phyloP scores from a whole-genome alignment of 1,284 basidiomycete genomes.

The Boletellus deceptivus region DNA sequence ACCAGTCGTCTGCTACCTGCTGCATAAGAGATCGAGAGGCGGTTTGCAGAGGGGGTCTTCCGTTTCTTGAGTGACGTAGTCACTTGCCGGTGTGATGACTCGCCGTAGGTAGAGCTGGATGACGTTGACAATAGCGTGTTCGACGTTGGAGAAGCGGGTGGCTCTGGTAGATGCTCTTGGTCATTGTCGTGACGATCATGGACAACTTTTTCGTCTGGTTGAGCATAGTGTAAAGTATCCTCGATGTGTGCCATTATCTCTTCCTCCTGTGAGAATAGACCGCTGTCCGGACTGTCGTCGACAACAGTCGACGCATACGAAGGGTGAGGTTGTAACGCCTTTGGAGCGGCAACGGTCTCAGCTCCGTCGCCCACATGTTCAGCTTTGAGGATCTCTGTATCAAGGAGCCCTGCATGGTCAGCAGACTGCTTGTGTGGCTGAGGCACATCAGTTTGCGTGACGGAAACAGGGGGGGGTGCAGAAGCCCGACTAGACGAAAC shows the following conservation, averaged over 20 bases:
- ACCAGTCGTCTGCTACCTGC: conserved; percentile 83
- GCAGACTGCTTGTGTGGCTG: conserved; percentile 39
- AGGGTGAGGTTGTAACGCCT: conserved; percentile 39
- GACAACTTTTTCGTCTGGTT: conserved; percentile 13
- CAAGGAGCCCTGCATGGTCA: conserved; percentile 44
- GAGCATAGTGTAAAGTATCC: conserved; percentile 7
- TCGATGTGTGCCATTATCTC: conserved; percentile 16
- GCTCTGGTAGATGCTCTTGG: conserved; percentile 52
- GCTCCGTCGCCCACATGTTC: conserved; percentile 7
- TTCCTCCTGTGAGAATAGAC: conserved; percentile 33
- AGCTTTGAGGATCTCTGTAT: conserved; percentile 36
- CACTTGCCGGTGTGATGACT: conserved; percentile 20
- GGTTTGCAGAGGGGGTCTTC: conserved; percentile 66
- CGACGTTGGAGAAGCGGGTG: conserved; percentile 53
- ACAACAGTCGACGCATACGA: conserved; percentile 50
- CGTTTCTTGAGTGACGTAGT: conserved; percentile 20
- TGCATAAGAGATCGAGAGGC: conserved; percentile 94
- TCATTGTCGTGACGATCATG: conserved; percentile 28
- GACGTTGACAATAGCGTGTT: conserved; percentile 50
- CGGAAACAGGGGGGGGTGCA: conserved; percentile 34
- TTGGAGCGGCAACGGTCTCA: conserved; percentile 14
- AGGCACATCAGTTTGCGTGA: conserved; percentile 39
- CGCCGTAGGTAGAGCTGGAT: conserved; percentile 46
- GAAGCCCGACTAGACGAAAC: conserved; percentile 36
- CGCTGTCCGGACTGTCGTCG: conserved; percentile 40